phyloP scores from a whole-genome alignment of 164 flowering plant genomes.

The Chimonanthus salicifolius region DNA sequence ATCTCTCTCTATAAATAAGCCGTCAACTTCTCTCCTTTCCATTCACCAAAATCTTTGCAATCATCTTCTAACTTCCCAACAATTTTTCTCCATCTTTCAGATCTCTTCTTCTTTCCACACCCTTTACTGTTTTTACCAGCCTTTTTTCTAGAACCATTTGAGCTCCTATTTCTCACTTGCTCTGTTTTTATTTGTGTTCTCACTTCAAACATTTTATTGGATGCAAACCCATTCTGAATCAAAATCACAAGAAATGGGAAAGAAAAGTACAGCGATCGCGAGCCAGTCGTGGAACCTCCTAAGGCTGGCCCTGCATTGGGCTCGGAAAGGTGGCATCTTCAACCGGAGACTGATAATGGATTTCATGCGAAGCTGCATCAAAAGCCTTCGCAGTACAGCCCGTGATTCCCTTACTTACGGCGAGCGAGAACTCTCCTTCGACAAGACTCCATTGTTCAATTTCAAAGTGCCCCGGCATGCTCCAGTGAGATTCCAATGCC shows the following conservation, averaged over 20 bases:
- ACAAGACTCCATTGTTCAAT: conserved; percentile 60
- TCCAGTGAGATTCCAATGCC: conserved; percentile 45
- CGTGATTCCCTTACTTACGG: conserved; percentile 29
- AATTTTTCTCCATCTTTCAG: background rate
- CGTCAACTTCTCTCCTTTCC: background rate
- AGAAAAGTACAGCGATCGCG: conserved; percentile 20
- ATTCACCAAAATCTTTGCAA: background rate
- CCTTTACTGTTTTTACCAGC: background rate
- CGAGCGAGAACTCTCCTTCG: conserved; percentile 79
- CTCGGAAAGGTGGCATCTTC: conserved; percentile 65
- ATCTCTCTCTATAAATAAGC: conserved; percentile 5
- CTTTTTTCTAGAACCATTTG: background rate
- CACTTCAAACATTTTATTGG: background rate
- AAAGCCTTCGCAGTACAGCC: conserved; percentile 23
- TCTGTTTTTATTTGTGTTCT: background rate
- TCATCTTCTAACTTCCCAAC: background rate
- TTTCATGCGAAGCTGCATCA: conserved; percentile 38
- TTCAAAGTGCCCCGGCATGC: conserved; percentile 50
- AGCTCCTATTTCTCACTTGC: background rate
- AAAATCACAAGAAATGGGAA: conserved; percentile 23
- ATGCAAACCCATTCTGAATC: background rate
- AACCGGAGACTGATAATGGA: conserved; percentile 42
- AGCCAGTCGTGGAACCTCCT: conserved; percentile 63
- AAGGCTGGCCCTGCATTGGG: conserved; percentile 64
- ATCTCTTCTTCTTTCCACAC: background rate